A percentile compares a stretch with the other conserved stretches of the same genome.
Evolutionary conservation across 148 eudicot species (phyloP).

Genomic region (Fagopyrum tataricum): DNA sequence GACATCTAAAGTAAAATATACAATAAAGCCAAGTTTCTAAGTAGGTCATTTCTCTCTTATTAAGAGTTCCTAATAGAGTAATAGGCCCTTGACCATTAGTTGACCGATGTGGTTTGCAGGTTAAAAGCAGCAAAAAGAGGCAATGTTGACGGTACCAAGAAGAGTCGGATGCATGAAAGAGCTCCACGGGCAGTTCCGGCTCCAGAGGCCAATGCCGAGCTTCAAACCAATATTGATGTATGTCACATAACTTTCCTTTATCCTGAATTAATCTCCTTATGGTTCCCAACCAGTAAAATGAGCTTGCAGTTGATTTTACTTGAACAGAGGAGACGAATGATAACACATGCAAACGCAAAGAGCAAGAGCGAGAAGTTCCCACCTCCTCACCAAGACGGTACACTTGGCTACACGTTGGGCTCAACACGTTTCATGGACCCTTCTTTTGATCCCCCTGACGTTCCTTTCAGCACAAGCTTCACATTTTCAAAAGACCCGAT

Average conservation of each 20-base stretch:
- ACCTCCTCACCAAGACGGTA: conserved; percentile 78
- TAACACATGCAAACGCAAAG: conserved; percentile 67
- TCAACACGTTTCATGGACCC: conserved; percentile 47
- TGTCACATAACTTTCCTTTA: conserved; percentile 18
- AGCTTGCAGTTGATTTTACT: background rate
- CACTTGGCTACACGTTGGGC: conserved; percentile 57
- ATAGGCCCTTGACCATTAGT: background rate
- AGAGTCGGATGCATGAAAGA: conserved; percentile 48
- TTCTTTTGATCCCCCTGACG: conserved; percentile 49
- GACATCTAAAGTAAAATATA: background rate
- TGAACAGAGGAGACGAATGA: conserved; percentile 57
- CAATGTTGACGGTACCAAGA: conserved; percentile 46
- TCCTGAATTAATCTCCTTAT: background rate
- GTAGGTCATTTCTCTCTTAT: background rate
- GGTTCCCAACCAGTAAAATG: background rate
- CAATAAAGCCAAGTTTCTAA: background rate
- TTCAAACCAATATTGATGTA: conserved; percentile 79
- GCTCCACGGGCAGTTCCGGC: conserved; percentile 62
- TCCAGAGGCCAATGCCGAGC: conserved; percentile 79
- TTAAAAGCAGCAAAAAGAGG: conserved; percentile 52
- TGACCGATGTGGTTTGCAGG: conserved; percentile 26
- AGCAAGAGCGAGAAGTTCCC: conserved; percentile 90
- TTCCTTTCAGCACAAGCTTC: conserved; percentile 64
- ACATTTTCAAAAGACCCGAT: conserved; percentile 44
- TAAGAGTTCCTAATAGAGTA: background rate